phyloP scores from a whole-genome alignment of 495 filamentous ascomycete genomes.

The Tuber calosporum region DNA sequence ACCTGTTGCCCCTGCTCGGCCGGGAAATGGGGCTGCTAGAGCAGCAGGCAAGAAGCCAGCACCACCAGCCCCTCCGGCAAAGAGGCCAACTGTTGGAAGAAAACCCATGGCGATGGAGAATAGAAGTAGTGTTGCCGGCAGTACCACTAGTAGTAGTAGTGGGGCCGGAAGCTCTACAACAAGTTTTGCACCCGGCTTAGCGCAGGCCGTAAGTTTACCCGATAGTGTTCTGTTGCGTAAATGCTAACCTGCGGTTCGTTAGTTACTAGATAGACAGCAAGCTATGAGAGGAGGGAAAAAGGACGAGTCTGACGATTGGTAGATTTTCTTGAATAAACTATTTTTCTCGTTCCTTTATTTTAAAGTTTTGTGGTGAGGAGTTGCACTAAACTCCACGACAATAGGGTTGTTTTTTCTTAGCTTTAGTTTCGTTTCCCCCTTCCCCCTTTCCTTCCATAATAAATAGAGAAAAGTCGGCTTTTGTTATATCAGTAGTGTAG shows the following conservation, averaged over 20 bases:
- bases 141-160: slow-evolving; percentile 58
- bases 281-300: slow-evolving; percentile 61
- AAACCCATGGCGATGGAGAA: slow-evolving; percentile 66
- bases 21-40: slow-evolving; percentile 48
- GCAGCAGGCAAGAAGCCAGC: slow-evolving; percentile 62
- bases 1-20: slow-evolving; percentile 49
- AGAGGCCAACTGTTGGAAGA: slow-evolving; percentile 63
- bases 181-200: slow-evolving; percentile 75
- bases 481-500: background rate
- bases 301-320: slow-evolving; percentile 70
- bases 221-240: slow-evolving; percentile 42
- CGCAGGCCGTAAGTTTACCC: slow-evolving; percentile 54
- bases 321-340: slow-evolving; percentile 26
- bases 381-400: background rate
- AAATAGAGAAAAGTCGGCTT: slow-evolving; percentile 3
- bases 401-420: background rate
- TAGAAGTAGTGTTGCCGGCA: slow-evolving; percentile 49
- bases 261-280: slow-evolving; percentile 55
- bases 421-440: background rate
- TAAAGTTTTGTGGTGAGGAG: background rate
- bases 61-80: slow-evolving; percentile 76
- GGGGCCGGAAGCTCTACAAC: slow-evolving; percentile 61
- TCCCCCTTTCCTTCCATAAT: background rate
- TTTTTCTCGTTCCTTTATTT: background rate
- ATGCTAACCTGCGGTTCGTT: slow-evolving; percentile 49